These are phyloP conservation scores for Ogataea siamensis DNA, from an alignment of 805 yeast genomes.

Conservation along the genomic window DNA sequence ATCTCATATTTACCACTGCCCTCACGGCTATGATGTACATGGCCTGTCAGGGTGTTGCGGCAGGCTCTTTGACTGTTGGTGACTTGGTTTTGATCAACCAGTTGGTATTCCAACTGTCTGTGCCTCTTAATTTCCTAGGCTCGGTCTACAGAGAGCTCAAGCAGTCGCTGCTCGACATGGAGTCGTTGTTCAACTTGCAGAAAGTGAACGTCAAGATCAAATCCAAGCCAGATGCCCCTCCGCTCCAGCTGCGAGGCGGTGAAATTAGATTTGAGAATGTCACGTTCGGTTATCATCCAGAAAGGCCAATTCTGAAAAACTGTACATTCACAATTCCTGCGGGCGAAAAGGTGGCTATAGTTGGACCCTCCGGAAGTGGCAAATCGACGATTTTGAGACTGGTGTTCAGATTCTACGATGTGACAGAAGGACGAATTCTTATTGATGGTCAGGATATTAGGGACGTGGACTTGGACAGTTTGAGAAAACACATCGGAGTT, in stretches of 20 bases:
- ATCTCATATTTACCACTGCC: slow-evolving; percentile 79
- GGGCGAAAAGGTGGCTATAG: slow-evolving; percentile 88
- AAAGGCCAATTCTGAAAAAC: slow-evolving; percentile 77
- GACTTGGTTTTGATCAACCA: slow-evolving; percentile 94
- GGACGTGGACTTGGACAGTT: slow-evolving; percentile 68
- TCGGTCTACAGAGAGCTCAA: slow-evolving; percentile 93
- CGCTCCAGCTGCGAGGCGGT: slow-evolving; percentile 60
- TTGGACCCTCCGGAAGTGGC: slow-evolving; percentile 96
- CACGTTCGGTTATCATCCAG: slow-evolving; percentile 87
- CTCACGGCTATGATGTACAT: slow-evolving; percentile 96
- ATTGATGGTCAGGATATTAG: slow-evolving; percentile 89
- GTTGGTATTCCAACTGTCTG: slow-evolving; percentile 91
- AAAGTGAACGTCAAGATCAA: slow-evolving; percentile 65
- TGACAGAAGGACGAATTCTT: slow-evolving; percentile 68
- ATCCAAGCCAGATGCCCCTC: slow-evolving; percentile 62
- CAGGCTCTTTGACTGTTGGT: slow-evolving; percentile 84
- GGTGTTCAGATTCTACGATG: slow-evolving; percentile 88
- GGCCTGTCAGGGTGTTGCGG: slow-evolving; percentile 92
- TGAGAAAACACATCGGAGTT: slow-evolving; percentile 77
- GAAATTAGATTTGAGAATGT: slow-evolving; percentile 89
- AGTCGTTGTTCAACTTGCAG: slow-evolving; percentile 83
- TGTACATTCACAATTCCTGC: slow-evolving; percentile 86
- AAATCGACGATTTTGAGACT: slow-evolving; percentile 84
- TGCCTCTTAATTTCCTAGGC: slow-evolving; percentile 91
- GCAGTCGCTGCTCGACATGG: slow-evolving; percentile 94